A percentile compares a stretch with the other conserved stretches of the same genome.
Conservation (phyloP, 371 early-diverging fungal genomes). For the Basidiobolus meristosporus region DNA sequence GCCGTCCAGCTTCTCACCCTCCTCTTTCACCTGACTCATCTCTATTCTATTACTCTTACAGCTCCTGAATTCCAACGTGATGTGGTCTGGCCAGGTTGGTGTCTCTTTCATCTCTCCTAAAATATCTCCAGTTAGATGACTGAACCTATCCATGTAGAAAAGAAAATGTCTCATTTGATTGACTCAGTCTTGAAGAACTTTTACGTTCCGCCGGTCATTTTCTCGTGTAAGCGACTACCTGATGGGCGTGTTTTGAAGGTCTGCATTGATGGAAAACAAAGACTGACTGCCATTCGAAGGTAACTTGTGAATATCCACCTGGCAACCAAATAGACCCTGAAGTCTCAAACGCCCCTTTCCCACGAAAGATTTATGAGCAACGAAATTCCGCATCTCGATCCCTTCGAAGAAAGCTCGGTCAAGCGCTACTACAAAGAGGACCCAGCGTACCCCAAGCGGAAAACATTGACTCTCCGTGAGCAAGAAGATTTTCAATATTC, state of each 20-base stretch:
- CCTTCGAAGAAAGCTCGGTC: slow-evolving; percentile 2
- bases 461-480: slow-evolving; percentile 1
- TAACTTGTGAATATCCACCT: neutral
- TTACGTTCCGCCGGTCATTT: slow-evolving; percentile 6
- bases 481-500: slow-evolving; percentile 5
- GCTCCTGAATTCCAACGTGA: no score
- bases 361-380: slow-evolving; percentile 4
- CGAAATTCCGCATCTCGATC: slow-evolving; percentile 5
- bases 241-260: slow-evolving; percentile 4
- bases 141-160: neutral
- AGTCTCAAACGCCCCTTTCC: no score
- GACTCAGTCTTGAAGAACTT: slow-evolving; percentile 6
- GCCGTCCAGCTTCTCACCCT: no score
- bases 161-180: slow-evolving; percentile 4
- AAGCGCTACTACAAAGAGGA: slow-evolving; percentile 2
- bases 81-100: no score
- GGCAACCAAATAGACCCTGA: neutral
- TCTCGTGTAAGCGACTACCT: slow-evolving; percentile 5
- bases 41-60: no score
- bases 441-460: neutral
- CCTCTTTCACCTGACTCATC: no score
- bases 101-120: no score
- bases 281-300: slow-evolving; percentile 4
- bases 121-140: no score
- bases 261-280: slow-evolving; percentile 6